phyloP scores from a whole-genome alignment of 257 asterid species.

The Solanum pinnatisectum region DNA sequence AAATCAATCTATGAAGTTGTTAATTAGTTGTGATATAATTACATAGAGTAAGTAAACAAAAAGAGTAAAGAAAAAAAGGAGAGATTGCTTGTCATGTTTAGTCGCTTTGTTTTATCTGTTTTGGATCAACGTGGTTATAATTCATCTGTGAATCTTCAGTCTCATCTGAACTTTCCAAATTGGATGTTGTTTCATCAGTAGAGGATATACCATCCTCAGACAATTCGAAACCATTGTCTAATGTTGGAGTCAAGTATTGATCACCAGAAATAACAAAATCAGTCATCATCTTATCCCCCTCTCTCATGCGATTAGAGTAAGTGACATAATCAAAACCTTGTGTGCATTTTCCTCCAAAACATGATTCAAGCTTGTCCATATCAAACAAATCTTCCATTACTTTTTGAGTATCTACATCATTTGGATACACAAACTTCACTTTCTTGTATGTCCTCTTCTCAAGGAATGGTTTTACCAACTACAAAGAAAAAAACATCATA shows the following conservation, averaged over 20 bases:
- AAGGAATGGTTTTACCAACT: conserved; percentile 61
- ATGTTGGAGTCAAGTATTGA: not conserved
- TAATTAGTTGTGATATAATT: not conserved
- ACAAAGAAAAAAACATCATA: not conserved
- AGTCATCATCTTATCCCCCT: conserved; percentile 26
- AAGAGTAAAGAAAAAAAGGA: not conserved
- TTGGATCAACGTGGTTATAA: not conserved
- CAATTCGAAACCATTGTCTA: conserved; percentile 17
- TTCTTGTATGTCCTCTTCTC: conserved; percentile 56
- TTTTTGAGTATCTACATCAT: conserved; percentile 35
- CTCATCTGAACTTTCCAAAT: conserved; percentile 12
- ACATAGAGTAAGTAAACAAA: not conserved
- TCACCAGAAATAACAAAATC: conserved; percentile 13
- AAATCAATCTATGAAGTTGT: not conserved
- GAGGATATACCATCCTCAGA: conserved; percentile 23
- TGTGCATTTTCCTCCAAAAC: conserved; percentile 40
- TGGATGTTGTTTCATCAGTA: conserved; percentile 9
- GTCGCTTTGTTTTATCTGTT: not conserved
- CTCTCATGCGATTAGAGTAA: conserved; percentile 42
- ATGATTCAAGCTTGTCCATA: conserved; percentile 31
- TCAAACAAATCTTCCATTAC: conserved; percentile 45
- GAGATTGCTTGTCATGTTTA: not conserved
- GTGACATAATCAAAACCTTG: conserved; percentile 18
- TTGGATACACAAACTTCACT: conserved; percentile 45
- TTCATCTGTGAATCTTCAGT: conserved; percentile 6